Evolutionary conservation across 495 filamentous ascomycete genomes (phyloP).

Genomic region (Penicillium dipodomyicola): DNA sequence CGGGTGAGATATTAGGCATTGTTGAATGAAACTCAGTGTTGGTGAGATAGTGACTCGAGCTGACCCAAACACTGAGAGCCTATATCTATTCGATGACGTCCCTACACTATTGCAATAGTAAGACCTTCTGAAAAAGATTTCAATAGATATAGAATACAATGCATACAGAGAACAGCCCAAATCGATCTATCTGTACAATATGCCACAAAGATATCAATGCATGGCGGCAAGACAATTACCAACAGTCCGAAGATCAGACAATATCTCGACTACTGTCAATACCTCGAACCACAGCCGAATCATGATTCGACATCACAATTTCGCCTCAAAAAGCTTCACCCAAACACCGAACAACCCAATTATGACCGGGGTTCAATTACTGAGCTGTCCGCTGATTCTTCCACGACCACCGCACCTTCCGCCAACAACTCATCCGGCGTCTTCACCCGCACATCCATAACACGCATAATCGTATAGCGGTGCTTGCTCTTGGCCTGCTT

Average conservation of each 20-base stretch:
- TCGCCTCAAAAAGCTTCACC: constrained; percentile 7
- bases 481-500: constrained; percentile 81
- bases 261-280: background rate
- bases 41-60: background rate
- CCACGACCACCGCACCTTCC: constrained; percentile 43
- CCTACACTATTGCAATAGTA: background rate
- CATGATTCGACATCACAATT: constrained; percentile 1
- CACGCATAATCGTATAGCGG: constrained; percentile 76
- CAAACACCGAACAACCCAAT: constrained; percentile 12
- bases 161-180: constrained; percentile 33
- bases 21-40: background rate
- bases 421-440: constrained; percentile 54
- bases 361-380: constrained; percentile 30
- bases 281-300: constrained; percentile 4
- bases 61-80: background rate
- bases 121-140: constrained; percentile 10
- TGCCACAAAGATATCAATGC: constrained; percentile 25
- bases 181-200: constrained; percentile 44
- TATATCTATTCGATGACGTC: background rate
- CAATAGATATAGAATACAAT: constrained; percentile 38
- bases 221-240: constrained; percentile 15
- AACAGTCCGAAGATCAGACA: background rate
- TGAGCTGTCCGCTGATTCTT: constrained; percentile 26
- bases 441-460: constrained; percentile 76
- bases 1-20: constrained; percentile 41